phyloP scores from a whole-genome alignment of 345 rosid species.

The Capsella bursapastoris region DNA sequence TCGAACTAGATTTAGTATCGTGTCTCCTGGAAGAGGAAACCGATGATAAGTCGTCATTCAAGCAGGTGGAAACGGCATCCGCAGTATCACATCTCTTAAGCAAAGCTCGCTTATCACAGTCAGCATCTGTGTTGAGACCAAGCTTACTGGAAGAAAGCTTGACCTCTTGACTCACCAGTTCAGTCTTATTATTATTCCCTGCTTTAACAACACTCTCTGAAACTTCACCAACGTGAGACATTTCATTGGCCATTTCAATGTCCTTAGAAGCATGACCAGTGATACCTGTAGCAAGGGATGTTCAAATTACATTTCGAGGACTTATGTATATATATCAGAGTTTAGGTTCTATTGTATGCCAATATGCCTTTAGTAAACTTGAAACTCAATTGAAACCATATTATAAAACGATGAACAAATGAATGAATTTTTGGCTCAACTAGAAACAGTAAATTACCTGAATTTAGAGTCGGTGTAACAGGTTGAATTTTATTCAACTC shows the following conservation, averaged over 20 bases:
- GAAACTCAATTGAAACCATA: slow-evolving; percentile 19
- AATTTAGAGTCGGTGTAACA: slow-evolving; percentile 10
- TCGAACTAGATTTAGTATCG: slow-evolving; percentile 28
- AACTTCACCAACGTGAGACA: slow-evolving; percentile 45
- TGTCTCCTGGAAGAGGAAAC: slow-evolving; percentile 45
- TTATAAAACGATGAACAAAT: not conserved
- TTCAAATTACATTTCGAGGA: not conserved
- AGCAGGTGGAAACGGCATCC: slow-evolving; percentile 61
- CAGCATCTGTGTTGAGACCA: slow-evolving; percentile 52
- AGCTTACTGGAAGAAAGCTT: slow-evolving; percentile 37
- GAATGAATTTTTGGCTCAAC: not conserved
- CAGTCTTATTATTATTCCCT: not conserved
- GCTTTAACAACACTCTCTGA: slow-evolving; percentile 20
- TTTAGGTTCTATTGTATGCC: not conserved
- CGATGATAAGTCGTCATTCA: slow-evolving; percentile 47
- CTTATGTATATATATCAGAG: not conserved
- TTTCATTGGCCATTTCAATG: slow-evolving; percentile 35
- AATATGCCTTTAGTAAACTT: not conserved
- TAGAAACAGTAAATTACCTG: slow-evolving; percentile 33
- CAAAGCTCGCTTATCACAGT: slow-evolving; percentile 27
- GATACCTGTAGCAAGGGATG: slow-evolving; percentile 23
- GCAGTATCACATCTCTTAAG: slow-evolving; percentile 43
- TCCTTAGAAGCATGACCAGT: slow-evolving; percentile 31
- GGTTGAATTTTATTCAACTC: slow-evolving; percentile 36
- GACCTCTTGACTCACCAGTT: slow-evolving; percentile 33